phyloP scores from a whole-genome alignment of 805 yeast genomes.

The Lipomyces spencermartinsiae region DNA sequence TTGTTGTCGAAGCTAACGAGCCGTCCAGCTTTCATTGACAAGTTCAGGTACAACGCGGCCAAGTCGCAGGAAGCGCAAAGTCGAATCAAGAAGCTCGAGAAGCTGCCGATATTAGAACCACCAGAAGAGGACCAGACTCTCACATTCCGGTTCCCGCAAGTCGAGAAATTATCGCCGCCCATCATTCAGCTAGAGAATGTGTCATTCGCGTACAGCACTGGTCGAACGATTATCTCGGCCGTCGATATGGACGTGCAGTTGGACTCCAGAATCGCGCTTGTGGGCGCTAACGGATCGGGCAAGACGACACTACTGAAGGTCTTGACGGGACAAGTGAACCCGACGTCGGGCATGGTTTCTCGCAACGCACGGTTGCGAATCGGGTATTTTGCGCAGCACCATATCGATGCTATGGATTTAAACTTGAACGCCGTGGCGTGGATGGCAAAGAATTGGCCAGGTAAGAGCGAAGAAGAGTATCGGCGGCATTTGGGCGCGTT shows the following conservation, averaged over 20 bases:
- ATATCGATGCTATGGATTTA: slow-evolving; percentile 96
- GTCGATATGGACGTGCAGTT: slow-evolving; percentile 90
- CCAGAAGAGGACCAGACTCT: slow-evolving; percentile 91
- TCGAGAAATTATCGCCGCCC: slow-evolving; percentile 92
- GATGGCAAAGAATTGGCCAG: slow-evolving; percentile 90
- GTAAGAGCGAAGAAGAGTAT: slow-evolving; percentile 94
- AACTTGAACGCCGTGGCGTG: slow-evolving; percentile 86
- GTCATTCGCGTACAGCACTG: slow-evolving; percentile 77
- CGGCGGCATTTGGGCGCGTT: slow-evolving; percentile 96
- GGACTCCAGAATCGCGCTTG: slow-evolving; percentile 94
- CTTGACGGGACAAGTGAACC: slow-evolving; percentile 76
- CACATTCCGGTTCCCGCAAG: slow-evolving; percentile 92
- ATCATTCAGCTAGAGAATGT: slow-evolving; percentile 87
- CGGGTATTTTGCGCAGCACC: slow-evolving; percentile 98
- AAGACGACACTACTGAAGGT: slow-evolving; percentile 91
- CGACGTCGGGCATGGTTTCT: slow-evolving; percentile 77
- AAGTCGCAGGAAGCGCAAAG: slow-evolving; percentile 98
- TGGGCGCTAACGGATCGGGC: slow-evolving; percentile 99
- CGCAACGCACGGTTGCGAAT: slow-evolving; percentile 86
- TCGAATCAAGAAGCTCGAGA: slow-evolving; percentile 94
- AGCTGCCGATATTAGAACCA: slow-evolving; percentile 87
- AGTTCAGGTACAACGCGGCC: slow-evolving; percentile 96
- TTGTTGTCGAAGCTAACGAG: background rate
- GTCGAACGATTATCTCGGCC: slow-evolving; percentile 66
- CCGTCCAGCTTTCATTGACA: slow-evolving; percentile 78